Evolutionary conservation across 2,329 filamentous ascomycete species (phyloP).

Genomic region (Penicillium sp.): DNA sequence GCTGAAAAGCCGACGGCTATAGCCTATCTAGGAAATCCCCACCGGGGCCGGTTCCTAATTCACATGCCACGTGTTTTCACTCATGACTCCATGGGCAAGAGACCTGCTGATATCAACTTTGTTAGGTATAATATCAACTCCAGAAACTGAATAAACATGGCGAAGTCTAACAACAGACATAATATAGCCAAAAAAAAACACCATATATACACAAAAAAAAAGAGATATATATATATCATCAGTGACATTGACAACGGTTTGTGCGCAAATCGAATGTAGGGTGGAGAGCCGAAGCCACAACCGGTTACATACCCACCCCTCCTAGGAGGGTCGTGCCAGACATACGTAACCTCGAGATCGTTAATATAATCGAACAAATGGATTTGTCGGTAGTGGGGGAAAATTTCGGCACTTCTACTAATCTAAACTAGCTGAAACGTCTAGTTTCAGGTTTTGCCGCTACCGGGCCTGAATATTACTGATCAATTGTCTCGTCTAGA

Average conservation of each 20-base stretch:
- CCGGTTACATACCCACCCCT: slow-evolving; percentile 12
- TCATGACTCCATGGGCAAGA: neutral
- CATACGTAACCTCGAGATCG: slow-evolving; percentile 3
- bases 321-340: neutral
- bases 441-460: neutral
- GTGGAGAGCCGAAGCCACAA: slow-evolving; percentile 23
- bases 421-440: neutral
- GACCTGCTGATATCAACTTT: neutral
- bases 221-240: neutral
- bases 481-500: slow-evolving; percentile 2
- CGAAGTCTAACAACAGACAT: too few relatives aligned
- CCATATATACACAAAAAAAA: too few relatives aligned
- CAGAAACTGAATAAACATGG: neutral
- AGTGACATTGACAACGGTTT: slow-evolving; percentile 6
- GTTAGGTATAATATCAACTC: neutral
- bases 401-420: neutral
- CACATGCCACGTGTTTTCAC: neutral
- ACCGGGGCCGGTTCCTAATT: neutral
- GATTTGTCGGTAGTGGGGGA: neutral
- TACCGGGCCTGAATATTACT: neutral
- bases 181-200: too few relatives aligned
- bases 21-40: neutral
- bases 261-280: slow-evolving; percentile 13
- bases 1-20: neutral
- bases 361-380: neutral